Percentiles rank a stretch among this genome's conserved stretches.
phyloP scores from a whole-genome alignment of 352 stramenopile genomes.

The Pythium rhizo-oryzae region DNA sequence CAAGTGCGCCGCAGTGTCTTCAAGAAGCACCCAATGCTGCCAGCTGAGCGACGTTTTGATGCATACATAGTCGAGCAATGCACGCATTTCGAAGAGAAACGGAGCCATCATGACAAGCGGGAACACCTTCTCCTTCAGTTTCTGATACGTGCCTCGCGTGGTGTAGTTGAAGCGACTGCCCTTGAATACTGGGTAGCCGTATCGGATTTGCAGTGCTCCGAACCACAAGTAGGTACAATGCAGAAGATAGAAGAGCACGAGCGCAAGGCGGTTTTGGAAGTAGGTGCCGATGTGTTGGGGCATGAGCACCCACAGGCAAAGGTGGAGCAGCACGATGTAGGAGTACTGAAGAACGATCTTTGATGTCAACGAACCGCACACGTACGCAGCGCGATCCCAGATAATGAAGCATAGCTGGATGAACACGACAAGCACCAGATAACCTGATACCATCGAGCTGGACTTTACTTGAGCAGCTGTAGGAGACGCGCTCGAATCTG shows the following conservation, averaged over 20 bases:
- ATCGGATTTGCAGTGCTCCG: conserved; percentile 79
- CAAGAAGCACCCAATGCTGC: conserved; percentile 81
- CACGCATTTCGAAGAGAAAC: conserved; percentile 90
- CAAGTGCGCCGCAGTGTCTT: conserved; percentile 82
- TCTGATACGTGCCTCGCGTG: conserved; percentile 46
- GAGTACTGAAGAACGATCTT: conserved; percentile 83
- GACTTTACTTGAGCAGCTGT: conserved; percentile 60
- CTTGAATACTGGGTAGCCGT: conserved; percentile 82
- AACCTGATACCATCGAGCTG: conserved; percentile 82
- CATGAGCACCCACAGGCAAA: conserved; percentile 79
- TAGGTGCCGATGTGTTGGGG: conserved; percentile 77
- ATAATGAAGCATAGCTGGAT: conserved; percentile 83
- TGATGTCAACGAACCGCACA: conserved; percentile 67
- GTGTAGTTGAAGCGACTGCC: conserved; percentile 85
- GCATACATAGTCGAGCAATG: conserved; percentile 86
- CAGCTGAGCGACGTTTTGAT: conserved; percentile 84
- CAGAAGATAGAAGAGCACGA: conserved; percentile 83
- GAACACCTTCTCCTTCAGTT: conserved; percentile 64
- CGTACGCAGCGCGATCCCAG: conserved; percentile 85
- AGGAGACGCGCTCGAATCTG: conserved; percentile 39
- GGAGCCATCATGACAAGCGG: conserved; percentile 77
- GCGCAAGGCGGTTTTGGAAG: conserved; percentile 67
- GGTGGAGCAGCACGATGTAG: conserved; percentile 69
- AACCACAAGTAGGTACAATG: conserved; percentile 83
- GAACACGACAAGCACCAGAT: conserved; percentile 83